These are phyloP conservation scores for Ceriops zippeliana DNA, from an alignment of 345 rosid genomes.

Conservation along the genomic window DNA sequence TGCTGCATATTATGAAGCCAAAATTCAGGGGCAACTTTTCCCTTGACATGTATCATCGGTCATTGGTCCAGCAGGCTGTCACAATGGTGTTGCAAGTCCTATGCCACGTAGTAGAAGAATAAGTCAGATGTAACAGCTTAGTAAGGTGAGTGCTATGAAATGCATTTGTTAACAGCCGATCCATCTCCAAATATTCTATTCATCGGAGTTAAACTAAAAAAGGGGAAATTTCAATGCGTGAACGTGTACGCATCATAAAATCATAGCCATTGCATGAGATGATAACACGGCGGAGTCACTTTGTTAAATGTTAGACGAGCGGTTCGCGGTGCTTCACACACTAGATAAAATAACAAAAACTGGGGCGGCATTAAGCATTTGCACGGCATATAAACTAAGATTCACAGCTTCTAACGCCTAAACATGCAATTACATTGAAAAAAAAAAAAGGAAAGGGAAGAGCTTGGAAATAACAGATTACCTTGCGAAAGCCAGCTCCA, in stretches of 20 bases:
- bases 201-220: no score
- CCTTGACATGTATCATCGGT: constrained; percentile 34
- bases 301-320: no score
- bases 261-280: no score
- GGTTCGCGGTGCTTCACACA: no score
- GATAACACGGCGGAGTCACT: no score
- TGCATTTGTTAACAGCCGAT: no score
- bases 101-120: constrained; percentile 40
- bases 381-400: not conserved
- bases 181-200: no score
- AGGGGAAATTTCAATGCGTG: no score
- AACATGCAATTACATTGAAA: not conserved
- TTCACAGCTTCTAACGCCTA: not conserved
- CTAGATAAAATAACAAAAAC: no score
- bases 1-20: constrained; percentile 12
- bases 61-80: constrained; percentile 53
- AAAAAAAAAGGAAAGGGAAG: not conserved
- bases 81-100: constrained; percentile 91
- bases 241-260: no score
- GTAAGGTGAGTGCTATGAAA: no score
- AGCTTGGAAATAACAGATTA: constrained; percentile 14
- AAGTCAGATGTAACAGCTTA: constrained; percentile 23
- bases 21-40: constrained; percentile 17
- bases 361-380: no score
- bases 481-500: constrained; percentile 95